Percentiles rank a stretch among this genome's conserved stretches.
These are phyloP conservation scores for Naganishia randhawae DNA, from an alignment of 768 basidiomycete genomes.

Conservation along the genomic window DNA sequence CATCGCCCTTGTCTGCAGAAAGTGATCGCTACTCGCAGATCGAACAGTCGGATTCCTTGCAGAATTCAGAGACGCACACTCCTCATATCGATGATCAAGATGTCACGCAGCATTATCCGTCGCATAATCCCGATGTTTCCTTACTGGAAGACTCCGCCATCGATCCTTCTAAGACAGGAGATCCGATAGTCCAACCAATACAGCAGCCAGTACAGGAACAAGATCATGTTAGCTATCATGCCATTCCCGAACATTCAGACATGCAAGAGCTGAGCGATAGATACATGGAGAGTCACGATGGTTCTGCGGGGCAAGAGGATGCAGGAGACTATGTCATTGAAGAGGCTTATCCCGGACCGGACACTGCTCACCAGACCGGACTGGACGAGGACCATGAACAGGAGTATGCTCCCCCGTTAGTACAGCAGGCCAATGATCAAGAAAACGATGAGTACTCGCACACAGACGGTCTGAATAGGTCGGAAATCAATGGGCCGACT, in stretches of 20 bases:
- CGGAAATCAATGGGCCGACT: not conserved
- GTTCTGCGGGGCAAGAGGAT: not conserved
- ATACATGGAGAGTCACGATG: slow-evolving; percentile 3
- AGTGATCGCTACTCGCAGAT: slow-evolving; percentile 9
- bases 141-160: not conserved
- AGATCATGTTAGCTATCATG: slow-evolving; percentile 10
- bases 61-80: not conserved
- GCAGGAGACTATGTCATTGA: slow-evolving; percentile 13
- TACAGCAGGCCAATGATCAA: not conserved
- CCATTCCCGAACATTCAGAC: slow-evolving; percentile 12
- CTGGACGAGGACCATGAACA: not conserved
- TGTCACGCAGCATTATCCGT: not conserved
- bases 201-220: slow-evolving; percentile 4
- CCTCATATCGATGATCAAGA: not conserved
- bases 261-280: slow-evolving; percentile 1
- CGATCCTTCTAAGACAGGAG: not conserved
- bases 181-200: not conserved
- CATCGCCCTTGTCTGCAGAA: slow-evolving; percentile 6
- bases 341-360: not conserved
- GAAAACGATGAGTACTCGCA: not conserved
- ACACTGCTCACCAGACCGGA: not conserved
- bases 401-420: not conserved
- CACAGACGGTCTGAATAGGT: not conserved
- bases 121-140: not conserved
- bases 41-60: not conserved